Conservation (phyloP, 2,329 filamentous ascomycete genomes). For the Lizonia empirigonia region DNA sequence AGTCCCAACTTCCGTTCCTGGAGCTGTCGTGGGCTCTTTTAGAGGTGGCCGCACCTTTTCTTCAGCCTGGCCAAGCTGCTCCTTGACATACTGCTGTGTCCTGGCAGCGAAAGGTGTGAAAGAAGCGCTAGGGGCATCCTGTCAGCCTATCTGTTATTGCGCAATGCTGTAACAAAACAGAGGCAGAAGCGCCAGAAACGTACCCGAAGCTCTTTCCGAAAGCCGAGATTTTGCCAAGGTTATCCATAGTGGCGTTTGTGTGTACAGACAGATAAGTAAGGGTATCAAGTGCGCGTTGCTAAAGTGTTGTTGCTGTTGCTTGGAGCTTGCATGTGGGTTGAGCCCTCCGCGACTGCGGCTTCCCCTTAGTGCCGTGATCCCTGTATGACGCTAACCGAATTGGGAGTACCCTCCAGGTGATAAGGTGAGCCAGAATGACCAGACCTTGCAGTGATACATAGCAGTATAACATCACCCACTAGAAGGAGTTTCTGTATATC, state of each 20-base stretch:
- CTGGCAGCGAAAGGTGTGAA: conserved; percentile 92
- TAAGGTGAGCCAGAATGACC: not conserved
- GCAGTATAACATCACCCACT: not conserved
- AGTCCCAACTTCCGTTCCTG: not conserved
- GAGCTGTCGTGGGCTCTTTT: not conserved
- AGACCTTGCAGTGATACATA: not conserved
- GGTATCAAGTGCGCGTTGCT: conserved; percentile 12
- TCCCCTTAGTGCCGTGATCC: conserved; percentile 23
- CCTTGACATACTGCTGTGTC: conserved; percentile 97
- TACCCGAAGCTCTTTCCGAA: conserved; percentile 75
- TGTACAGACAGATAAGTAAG: not conserved
- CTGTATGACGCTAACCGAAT: conserved; percentile 19
- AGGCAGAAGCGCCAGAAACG: conserved; percentile 31
- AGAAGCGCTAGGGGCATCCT: conserved; percentile 68
- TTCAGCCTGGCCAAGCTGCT: conserved; percentile 92
- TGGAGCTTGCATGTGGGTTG: conserved; percentile 37
- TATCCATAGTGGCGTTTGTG: conserved; percentile 62
- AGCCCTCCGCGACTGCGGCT: conserved; percentile 18
- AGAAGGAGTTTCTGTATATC: not conserved
- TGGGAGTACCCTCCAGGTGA: not conserved
- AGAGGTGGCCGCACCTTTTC: conserved; percentile 72
- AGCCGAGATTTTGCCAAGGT: conserved; percentile 73
- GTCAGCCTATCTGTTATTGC: conserved; percentile 41
- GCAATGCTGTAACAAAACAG: conserved; percentile 13
- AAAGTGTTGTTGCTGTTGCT: conserved; percentile 21